phyloP scores from a whole-genome alignment of 768 basidiomycete genomes.

The Podaxis carcinomalis region DNA sequence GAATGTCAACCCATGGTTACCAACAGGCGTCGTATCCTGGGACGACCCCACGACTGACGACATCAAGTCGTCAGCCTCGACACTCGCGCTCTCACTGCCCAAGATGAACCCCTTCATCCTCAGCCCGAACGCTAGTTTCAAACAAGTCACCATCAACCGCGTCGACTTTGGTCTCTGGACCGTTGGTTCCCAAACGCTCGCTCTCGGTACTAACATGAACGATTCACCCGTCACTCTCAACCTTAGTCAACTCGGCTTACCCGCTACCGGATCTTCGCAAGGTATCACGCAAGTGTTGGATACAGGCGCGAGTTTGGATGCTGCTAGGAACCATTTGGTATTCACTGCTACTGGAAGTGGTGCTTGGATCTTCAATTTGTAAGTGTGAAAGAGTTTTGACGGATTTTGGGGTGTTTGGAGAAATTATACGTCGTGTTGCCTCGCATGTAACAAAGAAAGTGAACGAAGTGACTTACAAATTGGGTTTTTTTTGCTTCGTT shows the following conservation, averaged over 20 bases:
- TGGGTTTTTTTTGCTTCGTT: background rate
- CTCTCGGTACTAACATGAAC: conserved; percentile 50
- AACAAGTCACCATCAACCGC: conserved; percentile 32
- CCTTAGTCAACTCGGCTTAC: conserved; percentile 26
- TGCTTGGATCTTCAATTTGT: conserved; percentile 28
- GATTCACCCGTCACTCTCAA: conserved; percentile 30
- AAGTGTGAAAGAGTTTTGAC: background rate
- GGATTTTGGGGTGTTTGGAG: background rate
- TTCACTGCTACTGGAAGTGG: conserved; percentile 39
- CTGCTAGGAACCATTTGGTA: conserved; percentile 22
- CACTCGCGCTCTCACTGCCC: conserved; percentile 40
- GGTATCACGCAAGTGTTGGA: conserved; percentile 28
- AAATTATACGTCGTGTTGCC: background rate
- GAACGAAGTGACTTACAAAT: background rate
- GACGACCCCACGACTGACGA: conserved; percentile 47
- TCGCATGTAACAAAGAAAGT: background rate
- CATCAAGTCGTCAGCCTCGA: conserved; percentile 49
- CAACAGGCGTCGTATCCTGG: conserved; percentile 46
- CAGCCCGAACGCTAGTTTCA: conserved; percentile 34
- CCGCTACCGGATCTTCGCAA: conserved; percentile 8
- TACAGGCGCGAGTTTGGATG: conserved; percentile 26
- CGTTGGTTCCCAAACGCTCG: conserved; percentile 33
- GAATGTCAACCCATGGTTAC: background rate
- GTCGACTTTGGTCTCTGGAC: conserved; percentile 54
- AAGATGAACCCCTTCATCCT: conserved; percentile 45